Evolutionary conservation across 2,329 filamentous ascomycete genomes (phyloP), one percentile per base, ranked within the genome.

Genomic region (Aspergillus awamori): DNA sequence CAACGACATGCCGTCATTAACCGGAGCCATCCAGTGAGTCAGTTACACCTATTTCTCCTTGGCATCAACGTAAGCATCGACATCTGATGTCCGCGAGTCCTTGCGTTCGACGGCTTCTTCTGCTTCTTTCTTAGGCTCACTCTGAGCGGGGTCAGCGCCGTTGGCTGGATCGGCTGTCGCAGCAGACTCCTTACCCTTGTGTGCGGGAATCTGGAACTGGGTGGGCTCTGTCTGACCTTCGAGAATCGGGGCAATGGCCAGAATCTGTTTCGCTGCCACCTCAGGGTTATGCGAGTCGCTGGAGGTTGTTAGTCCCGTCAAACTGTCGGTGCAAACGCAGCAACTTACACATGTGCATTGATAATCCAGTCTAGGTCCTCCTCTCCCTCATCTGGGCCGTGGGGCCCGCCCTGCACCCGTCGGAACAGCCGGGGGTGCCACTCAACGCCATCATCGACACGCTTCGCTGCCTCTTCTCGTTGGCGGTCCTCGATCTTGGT

Each of bases 321-420:
- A 13, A 38, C 13, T 24, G 7, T 13, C 26, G 5, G 8, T 17
- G 22, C 5, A 5, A 53, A 7, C 5, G 20, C 17, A 38, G 8
- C 22, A 48, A 76, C 86, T 76, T 78, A 96, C 93, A 99, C 86
- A 59, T 88, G 83, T 1, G 93, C 89, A 75, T 94, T 90, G 71
- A 99, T 91, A 71, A 98, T 93, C 92, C 92, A 99, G 77, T 98
- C 95, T 30, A 99, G 80, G 66, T 91, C 92, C 73, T 96, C 92
- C 75, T 96, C 91, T 28, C 91, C 91, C 73, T 94, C 89, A 65
- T 95, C 91, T 4, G 84, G 74, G 1, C 87, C 88, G 33, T 88
- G 89, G 1, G 88, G 87, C 1, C 89, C 90, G 24, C 88, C 87
- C 48, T 86, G 84, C 10, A 96, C 89, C 52, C 81, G 80, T 62